phyloP scores from a whole-genome alignment of 2,329 filamentous ascomycete genomes.

The Fusarium sp. region DNA sequence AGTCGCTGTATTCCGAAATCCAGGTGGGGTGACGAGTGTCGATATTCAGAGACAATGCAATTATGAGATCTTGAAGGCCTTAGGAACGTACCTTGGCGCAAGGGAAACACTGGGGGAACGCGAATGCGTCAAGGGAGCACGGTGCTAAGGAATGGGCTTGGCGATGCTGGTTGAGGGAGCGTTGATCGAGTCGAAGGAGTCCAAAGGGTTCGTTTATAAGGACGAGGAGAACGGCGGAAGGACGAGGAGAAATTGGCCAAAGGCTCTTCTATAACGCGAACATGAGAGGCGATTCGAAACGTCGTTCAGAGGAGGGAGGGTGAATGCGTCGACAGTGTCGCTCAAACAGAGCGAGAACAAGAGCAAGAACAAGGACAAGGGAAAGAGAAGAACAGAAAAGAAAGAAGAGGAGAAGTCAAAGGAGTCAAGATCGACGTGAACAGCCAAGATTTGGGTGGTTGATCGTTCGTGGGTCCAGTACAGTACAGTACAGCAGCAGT shows the following conservation, averaged over 20 bases:
- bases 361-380: not conserved
- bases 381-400: conserved; percentile 1
- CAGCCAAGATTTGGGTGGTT: conserved; percentile 28
- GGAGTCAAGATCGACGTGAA: conserved; percentile 37
- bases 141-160: conserved; percentile 20
- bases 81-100: conserved; percentile 33
- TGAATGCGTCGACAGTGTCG: conserved; percentile 15
- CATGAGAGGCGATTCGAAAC: conserved; percentile 43
- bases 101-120: conserved; percentile 14
- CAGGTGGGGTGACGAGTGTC: conserved; percentile 33
- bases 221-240: conserved; percentile 21
- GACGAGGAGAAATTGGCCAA: conserved; percentile 31
- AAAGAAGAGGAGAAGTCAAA: conserved; percentile 30
- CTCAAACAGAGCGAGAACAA: conserved; percentile 33
- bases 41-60: not conserved
- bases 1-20: not conserved
- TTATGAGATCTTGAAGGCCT: conserved; percentile 1
- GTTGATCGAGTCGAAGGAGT: conserved; percentile 22
- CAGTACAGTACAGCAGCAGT: not conserved
- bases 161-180: conserved; percentile 21
- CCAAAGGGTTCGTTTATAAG: conserved; percentile 13
- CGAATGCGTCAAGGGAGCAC: conserved; percentile 23
- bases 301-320: not conserved
- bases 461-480: conserved; percentile 37
- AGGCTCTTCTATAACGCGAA: conserved; percentile 49